Evolutionary conservation across 2,329 filamentous ascomycete genomes (phyloP).

Genomic region (Malbranchea cinnamomea): DNA sequence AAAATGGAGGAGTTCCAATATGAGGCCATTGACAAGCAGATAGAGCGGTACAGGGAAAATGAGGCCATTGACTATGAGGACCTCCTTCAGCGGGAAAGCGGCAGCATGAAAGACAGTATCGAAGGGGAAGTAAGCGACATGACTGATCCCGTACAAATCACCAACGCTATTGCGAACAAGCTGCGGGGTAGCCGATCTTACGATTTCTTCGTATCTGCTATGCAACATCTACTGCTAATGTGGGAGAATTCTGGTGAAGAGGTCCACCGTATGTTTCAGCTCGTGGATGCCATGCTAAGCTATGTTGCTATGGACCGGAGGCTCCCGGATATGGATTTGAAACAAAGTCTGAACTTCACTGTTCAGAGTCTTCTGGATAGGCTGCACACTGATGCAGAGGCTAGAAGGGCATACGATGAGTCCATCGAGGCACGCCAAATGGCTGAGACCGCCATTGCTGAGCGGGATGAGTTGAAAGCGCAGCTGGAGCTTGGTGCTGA

Average conservation of each 20-base stretch:
- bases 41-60: constrained; percentile 82
- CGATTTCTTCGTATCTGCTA: constrained; percentile 88
- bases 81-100: constrained; percentile 79
- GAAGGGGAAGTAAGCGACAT: constrained; percentile 82
- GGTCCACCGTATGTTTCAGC: constrained; percentile 84
- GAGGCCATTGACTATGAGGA: constrained; percentile 98
- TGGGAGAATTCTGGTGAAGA: constrained; percentile 86
- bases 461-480: constrained; percentile 85
- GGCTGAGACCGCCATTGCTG: constrained; percentile 87
- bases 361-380: constrained; percentile 92
- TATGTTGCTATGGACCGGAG: constrained; percentile 97
- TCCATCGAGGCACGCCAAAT: constrained; percentile 80
- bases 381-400: constrained; percentile 90
- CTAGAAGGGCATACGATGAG: constrained; percentile 81
- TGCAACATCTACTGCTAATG: constrained; percentile 90
- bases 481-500: constrained; percentile 85
- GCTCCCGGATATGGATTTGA: constrained; percentile 90
- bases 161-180: constrained; percentile 78
- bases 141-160: constrained; percentile 83
- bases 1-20: constrained; percentile 99
- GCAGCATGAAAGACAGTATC: constrained; percentile 74
- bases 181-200: constrained; percentile 72
- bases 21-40: constrained; percentile 95
- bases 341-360: constrained; percentile 93
- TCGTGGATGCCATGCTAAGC: constrained; percentile 96